A percentile compares a stretch with the other conserved stretches of the same genome.
These are phyloP conservation scores for Kregervanrija fluxuum DNA, from an alignment of 805 yeast genomes.

Conservation along the genomic window DNA sequence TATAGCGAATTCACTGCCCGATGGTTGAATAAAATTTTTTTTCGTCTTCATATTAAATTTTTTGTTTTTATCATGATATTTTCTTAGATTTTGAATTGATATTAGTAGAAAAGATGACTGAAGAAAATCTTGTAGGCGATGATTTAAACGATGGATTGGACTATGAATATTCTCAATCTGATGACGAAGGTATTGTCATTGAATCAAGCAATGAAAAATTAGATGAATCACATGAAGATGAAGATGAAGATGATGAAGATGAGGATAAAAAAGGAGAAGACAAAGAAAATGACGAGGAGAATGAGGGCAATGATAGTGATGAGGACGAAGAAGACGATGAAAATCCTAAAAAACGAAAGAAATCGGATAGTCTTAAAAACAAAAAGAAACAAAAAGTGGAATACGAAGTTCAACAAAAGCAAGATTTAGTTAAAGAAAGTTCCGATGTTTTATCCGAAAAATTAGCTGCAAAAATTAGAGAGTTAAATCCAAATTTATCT, in stretches of 20 bases:
- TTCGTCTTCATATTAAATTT: background rate
- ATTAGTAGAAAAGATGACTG: background rate
- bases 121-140: slow-evolving; percentile 38
- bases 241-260: slow-evolving; percentile 4
- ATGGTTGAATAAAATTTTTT: background rate
- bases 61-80: background rate
- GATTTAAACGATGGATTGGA: slow-evolving; percentile 76
- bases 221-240: slow-evolving; percentile 4
- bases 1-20: too few relatives aligned
- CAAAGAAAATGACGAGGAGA: slow-evolving; percentile 4
- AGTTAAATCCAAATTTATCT: slow-evolving; percentile 57
- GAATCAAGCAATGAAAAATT: slow-evolving; percentile 24
- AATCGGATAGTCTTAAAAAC: slow-evolving; percentile 33
- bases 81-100: background rate
- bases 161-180: slow-evolving; percentile 33
- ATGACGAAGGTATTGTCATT: slow-evolving; percentile 32
- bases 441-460: slow-evolving; percentile 61
- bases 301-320: slow-evolving; percentile 12
- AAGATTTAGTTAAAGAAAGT: slow-evolving; percentile 42
- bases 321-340: slow-evolving; percentile 15
- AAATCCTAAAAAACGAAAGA: slow-evolving; percentile 21
- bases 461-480: slow-evolving; percentile 54
- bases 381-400: slow-evolving; percentile 66
- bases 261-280: slow-evolving; percentile 3
- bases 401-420: slow-evolving; percentile 53